Conservation (phyloP, 1,284 basidiomycete species). For the Hemileia vastatrix region DNA sequence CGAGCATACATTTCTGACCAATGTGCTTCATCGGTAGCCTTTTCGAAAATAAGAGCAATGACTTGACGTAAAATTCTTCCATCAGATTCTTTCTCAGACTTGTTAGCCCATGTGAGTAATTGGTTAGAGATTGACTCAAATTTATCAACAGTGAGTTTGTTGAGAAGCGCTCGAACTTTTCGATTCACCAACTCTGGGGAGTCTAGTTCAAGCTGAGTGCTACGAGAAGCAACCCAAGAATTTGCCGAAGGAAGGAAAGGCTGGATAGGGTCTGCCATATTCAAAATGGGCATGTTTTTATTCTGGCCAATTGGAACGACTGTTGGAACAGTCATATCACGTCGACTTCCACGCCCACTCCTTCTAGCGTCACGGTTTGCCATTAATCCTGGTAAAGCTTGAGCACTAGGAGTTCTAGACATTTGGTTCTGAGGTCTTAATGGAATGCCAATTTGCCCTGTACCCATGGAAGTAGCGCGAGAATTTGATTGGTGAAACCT, state of each 20-base stretch:
- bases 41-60: slow-evolving; percentile 82
- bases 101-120: slow-evolving; percentile 89
- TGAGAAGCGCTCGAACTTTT: slow-evolving; percentile 85
- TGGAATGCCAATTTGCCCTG: slow-evolving; percentile 9
- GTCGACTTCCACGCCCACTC: slow-evolving; percentile 14
- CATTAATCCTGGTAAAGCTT: slow-evolving; percentile 18
- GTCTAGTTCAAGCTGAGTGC: slow-evolving; percentile 46
- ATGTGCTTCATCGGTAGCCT: slow-evolving; percentile 87
- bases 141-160: slow-evolving; percentile 94
- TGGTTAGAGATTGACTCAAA: slow-evolving; percentile 91
- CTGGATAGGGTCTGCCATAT: too few species aligned
- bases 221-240: slow-evolving; percentile 12
- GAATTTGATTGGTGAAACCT: slow-evolving; percentile 14
- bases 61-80: slow-evolving; percentile 89
- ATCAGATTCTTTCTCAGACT: slow-evolving; percentile 80
- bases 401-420: slow-evolving; percentile 13
- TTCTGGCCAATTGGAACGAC: too few species aligned
- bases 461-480: slow-evolving; percentile 12
- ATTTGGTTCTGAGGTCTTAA: slow-evolving; percentile 15
- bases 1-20: slow-evolving; percentile 97
- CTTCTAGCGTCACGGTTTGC: slow-evolving; percentile 13
- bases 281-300: too few species aligned
- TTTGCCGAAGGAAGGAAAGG: slow-evolving; percentile 20
- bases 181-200: slow-evolving; percentile 76
- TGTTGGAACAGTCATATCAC: too few species aligned